Evolutionary conservation across 2,329 filamentous ascomycete genomes (phyloP).

Genomic region (Cercospora canescens): DNA sequence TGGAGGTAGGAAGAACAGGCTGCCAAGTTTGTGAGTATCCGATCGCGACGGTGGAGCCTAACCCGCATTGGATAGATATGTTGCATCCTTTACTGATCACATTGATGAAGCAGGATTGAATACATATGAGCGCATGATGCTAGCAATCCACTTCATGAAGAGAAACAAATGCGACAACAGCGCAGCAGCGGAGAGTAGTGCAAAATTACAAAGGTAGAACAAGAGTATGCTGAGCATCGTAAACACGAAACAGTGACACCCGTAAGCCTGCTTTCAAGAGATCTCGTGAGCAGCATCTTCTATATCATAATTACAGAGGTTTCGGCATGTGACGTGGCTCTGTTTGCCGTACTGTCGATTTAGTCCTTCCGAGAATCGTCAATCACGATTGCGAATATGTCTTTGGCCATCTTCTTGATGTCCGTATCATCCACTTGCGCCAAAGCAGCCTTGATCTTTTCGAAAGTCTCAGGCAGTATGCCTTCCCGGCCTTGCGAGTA

Average conservation of each 20-base stretch:
- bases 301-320: not conserved
- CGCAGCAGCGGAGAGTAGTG: no score
- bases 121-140: no score
- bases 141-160: no score
- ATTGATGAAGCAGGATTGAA: no score
- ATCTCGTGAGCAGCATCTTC: not conserved
- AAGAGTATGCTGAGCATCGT: no score
- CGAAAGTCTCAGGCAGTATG: constrained; percentile 58
- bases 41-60: not conserved
- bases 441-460: constrained; percentile 57
- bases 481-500: constrained; percentile 67
- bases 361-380: constrained; percentile 32
- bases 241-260: no score
- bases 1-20: not conserved
- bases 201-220: no score
- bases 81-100: no score
- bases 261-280: not conserved
- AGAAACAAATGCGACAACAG: no score
- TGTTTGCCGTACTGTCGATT: not conserved
- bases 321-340: not conserved
- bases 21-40: not conserved
- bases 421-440: constrained; percentile 51
- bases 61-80: no score
- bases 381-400: constrained; percentile 50
- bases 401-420: constrained; percentile 54